A percentile compares a stretch with the other conserved stretches of the same genome.
These are phyloP conservation scores for Neostapfia colusana DNA, from an alignment of 176 grass and related monocot species.

Conservation along the genomic window DNA sequence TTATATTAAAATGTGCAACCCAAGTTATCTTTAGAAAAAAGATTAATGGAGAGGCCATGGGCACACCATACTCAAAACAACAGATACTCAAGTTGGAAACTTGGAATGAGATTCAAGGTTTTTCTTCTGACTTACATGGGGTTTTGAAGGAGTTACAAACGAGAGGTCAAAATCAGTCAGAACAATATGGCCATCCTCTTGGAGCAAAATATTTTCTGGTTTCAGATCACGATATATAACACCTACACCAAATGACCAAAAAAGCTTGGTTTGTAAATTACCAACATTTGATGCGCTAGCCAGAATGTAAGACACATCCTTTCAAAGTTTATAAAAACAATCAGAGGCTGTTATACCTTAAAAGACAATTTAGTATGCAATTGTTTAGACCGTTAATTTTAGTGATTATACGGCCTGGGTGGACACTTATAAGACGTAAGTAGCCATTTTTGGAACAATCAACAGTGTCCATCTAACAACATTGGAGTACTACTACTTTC, in stretches of 20 bases:
- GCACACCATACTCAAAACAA: not conserved
- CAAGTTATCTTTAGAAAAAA: conserved; percentile 15
- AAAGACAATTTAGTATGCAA: not conserved
- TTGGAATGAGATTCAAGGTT: conserved; percentile 10
- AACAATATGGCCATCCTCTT: conserved; percentile 84
- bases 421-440: not conserved
- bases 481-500: not conserved
- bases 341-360: not conserved
- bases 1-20: conserved; percentile 7
- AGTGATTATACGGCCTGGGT: not conserved
- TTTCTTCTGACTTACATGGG: conserved; percentile 61
- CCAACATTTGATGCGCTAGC: not conserved
- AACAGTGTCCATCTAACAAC: not conserved
- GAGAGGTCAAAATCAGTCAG: conserved; percentile 96
- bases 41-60: not conserved
- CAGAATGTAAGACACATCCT: not conserved
- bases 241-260: conserved; percentile 46
- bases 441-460: not conserved
- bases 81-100: not conserved
- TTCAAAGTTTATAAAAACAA: conserved; percentile 7
- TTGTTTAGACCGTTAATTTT: not conserved
- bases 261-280: conserved; percentile 33
- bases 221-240: conserved; percentile 98
- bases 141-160: conserved; percentile 87
- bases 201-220: conserved; percentile 96